phyloP scores from a whole-genome alignment of 345 rosid genomes.

The Eutrema japonicum region DNA sequence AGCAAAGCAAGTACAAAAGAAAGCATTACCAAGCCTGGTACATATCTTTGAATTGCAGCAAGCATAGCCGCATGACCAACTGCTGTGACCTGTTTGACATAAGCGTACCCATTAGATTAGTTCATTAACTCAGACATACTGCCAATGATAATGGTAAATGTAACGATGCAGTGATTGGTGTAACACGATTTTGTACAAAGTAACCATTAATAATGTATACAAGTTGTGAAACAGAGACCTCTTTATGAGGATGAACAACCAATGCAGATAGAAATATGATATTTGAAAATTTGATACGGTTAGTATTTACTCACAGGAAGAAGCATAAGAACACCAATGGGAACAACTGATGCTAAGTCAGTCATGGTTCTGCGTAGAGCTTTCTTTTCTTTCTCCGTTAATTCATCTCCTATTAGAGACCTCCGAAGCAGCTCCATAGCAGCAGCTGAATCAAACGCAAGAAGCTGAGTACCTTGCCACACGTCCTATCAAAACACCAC shows the following conservation, averaged over 20 bases:
- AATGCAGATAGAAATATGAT: neutral
- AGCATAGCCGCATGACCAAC: slow-evolving; percentile 97
- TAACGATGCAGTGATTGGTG: neutral
- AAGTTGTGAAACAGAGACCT: slow-evolving; percentile 10
- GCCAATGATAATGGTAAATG: slow-evolving; percentile 7
- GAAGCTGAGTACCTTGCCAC: slow-evolving; percentile 97
- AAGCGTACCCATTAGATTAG: slow-evolving; percentile 16
- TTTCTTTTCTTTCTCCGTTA: slow-evolving; percentile 84
- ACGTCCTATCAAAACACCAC: slow-evolving; percentile 66
- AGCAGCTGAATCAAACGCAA: slow-evolving; percentile 88
- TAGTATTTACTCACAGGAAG: slow-evolving; percentile 76
- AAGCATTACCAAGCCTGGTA: slow-evolving; percentile 70
- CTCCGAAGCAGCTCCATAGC: slow-evolving; percentile 78
- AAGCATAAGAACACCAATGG: slow-evolving; percentile 93
- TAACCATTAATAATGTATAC: neutral
- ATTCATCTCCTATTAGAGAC: slow-evolving; percentile 78
- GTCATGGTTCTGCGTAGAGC: slow-evolving; percentile 81
- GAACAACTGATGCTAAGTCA: slow-evolving; percentile 90
- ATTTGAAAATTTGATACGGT: neutral
- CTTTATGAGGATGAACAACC: slow-evolving; percentile 3
- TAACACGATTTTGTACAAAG: slow-evolving; percentile 14
- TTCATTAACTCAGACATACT: slow-evolving; percentile 14
- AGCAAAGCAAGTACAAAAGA: slow-evolving; percentile 26
- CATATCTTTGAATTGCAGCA: slow-evolving; percentile 95
- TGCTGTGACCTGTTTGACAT: slow-evolving; percentile 77